Conservation (phyloP, 495 filamentous ascomycete species). For the Podospora tetraspora region DNA sequence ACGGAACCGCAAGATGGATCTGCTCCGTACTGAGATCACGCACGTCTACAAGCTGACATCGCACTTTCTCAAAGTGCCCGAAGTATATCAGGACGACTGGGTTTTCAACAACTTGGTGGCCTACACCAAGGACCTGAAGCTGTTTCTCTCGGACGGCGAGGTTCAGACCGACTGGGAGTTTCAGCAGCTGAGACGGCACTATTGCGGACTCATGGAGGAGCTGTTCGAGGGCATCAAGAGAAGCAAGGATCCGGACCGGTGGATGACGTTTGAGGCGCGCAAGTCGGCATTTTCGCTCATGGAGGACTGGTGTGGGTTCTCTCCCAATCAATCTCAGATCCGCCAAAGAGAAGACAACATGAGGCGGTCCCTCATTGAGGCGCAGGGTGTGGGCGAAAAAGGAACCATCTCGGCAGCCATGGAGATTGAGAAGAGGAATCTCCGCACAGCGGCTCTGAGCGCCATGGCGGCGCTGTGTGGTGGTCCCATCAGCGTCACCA, state of each 20-base stretch:
- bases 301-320: constrained; percentile 99
- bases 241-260: constrained; percentile 76
- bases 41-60: constrained; percentile 93
- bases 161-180: constrained; percentile 96
- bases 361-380: constrained; percentile 69
- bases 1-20: constrained; percentile 72
- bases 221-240: constrained; percentile 88
- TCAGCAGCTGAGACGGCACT: constrained; percentile 85
- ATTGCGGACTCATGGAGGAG: constrained; percentile 88
- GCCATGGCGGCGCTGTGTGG: constrained; percentile 94
- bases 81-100: constrained; percentile 86
- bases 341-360: constrained; percentile 80
- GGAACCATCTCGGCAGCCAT: constrained; percentile 77
- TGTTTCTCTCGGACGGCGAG: constrained; percentile 88
- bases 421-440: constrained; percentile 92
- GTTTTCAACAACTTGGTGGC: constrained; percentile 82
- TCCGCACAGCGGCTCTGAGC: constrained; percentile 84
- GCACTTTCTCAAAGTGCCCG: constrained; percentile 74
- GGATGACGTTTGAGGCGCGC: constrained; percentile 92
- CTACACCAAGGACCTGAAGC: constrained; percentile 86
- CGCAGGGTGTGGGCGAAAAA: constrained; percentile 58
- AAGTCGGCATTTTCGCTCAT: constrained; percentile 93
- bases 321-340: constrained; percentile 81
- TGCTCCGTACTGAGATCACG: constrained; percentile 87
- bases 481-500: constrained; percentile 82